Evolutionary conservation across 106 monocot species (phyloP), one percentile per base, ranked within the genome.

Genomic region (Agapanthus africanus): DNA sequence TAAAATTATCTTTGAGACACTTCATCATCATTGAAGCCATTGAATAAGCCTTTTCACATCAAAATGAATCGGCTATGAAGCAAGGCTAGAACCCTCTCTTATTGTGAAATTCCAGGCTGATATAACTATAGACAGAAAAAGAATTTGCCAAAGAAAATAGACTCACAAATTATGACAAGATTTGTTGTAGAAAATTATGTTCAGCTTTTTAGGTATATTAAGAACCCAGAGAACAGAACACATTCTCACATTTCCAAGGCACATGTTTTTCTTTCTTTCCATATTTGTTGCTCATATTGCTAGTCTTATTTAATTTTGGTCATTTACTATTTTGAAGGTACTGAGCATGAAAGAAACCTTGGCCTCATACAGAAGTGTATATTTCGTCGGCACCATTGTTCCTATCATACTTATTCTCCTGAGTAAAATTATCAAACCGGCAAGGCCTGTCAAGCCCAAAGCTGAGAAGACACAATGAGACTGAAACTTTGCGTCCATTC

Each of bases 341-440:
- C 66, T 97, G 86, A 91, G 95, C 88, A 70, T 97, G 65, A 54
- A 83, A 31, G 95, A 97, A 69, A 97, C 88, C 34, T 50, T 97
- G 28, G 88, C 88, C 3, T 46, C 95, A 18, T 97, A 99, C 74
- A 50, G 59, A 39, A 99, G 97, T 63, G 92, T 99, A 26, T 71
- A 99, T 65, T 99, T 84, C 38, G 77, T 92, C 3, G 97, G 92
- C 47, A 90, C 97, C n/a, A 56, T 92, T 54, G 61, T 99, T 76
- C 97, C 97, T 10, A 76, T 92, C n/a, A 9, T 81, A 42, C 38
- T 89, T 59, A 77, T 99, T 37, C 63, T 89, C 22, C 79, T 92
- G 42, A 74, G 92, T 4, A 68, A 83, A 38, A 71, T 91, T n/a
- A 79, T 99, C 65, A 92, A 91, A 63, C 85, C 91, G 4, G 80